Base-by-base conservation (phyloP, 805 yeast species). In the Candida succiphila region DNA sequence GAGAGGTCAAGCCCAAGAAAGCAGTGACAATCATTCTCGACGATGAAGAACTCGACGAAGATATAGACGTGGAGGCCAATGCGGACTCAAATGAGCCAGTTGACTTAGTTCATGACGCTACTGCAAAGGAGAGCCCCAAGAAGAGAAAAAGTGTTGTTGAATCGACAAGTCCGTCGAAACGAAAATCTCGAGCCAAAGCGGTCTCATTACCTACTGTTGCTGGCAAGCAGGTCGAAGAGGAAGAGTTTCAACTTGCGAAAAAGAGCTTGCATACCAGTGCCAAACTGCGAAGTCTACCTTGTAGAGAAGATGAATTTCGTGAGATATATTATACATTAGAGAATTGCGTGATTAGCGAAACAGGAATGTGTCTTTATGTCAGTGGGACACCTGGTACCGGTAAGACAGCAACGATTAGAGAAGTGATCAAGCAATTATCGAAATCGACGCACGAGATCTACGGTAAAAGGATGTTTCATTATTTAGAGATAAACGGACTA, bases 361-460 rank as follows among this genome's bases (percentile, higher is more conserved):
- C 80, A 1, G 96, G 97, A 0, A 71, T 88, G 7, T 85, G 95
- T 43, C 57, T 92, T 5, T 92, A 88, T 51, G 76, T 92, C 9
- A 85, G 95, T 55, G 99, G 99, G 4, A 86, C 96, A 0, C 98
- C 99, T 0, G 99, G 99, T 7, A 89, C 94, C 2, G 98, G 98
- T 10, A 92, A 92, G 51, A 89, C 98, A 0, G 92, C 94, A 4
- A 89, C 97, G 0, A 77, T 89, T 2, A 61, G 95, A 35, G 95
- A 87, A 48, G 96, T 83, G 0, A 69, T 92, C 18, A 68, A 74
- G 23, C 86, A 81, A 46, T 56, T 92, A 24, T 66, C 69, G 29
- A 25, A 41, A 30, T 25, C 43, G 31, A 27, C 49, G 28, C 38
- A 46, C 7, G 34, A 35, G n/a, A 47, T 46, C 13, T 38, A 43